phyloP scores from a whole-genome alignment of 2,329 filamentous ascomycete genomes.

The Penicillium sp. region DNA sequence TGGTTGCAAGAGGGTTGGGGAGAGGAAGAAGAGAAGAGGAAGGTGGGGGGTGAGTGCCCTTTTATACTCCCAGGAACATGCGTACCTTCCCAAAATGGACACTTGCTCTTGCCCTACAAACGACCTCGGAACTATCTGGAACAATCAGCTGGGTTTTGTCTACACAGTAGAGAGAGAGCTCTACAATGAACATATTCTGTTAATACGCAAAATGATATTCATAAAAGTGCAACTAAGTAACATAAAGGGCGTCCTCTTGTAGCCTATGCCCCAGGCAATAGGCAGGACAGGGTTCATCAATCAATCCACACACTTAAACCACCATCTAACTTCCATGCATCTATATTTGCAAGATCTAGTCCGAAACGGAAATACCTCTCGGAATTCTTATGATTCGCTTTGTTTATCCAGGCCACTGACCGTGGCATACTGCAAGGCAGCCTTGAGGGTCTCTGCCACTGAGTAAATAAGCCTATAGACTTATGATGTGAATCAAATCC shows the following conservation, averaged over 20 bases:
- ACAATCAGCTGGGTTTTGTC: not conserved
- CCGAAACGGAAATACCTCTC: not conserved
- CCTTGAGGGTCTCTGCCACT: not conserved
- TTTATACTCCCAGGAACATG: not conserved
- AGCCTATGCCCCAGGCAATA: constrained; percentile 7
- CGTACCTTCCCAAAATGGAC: not conserved
- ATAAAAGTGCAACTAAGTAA: constrained; percentile 1
- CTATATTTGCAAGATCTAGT: not conserved
- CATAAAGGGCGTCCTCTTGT: not conserved
- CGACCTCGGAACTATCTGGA: too few species aligned
- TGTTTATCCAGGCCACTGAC: not conserved
- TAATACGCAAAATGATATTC: constrained; percentile 2
- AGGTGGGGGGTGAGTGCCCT: not conserved
- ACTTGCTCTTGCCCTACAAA: not conserved
- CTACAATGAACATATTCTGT: not conserved
- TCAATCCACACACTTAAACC: constrained; percentile 1
- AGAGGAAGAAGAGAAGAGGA: not conserved
- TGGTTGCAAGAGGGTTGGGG: not conserved
- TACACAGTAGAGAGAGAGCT: not conserved
- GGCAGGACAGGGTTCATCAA: not conserved
- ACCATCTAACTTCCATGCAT: constrained; percentile 3
- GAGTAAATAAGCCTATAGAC: not conserved
- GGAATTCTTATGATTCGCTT: not conserved
- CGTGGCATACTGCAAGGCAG: not conserved
- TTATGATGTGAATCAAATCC: not conserved